Percentiles rank a stretch among this genome's conserved stretches.
Evolutionary conservation across 139 green algal genomes (phyloP).

Genomic region (Chlamydomonas schloesseri): DNA sequence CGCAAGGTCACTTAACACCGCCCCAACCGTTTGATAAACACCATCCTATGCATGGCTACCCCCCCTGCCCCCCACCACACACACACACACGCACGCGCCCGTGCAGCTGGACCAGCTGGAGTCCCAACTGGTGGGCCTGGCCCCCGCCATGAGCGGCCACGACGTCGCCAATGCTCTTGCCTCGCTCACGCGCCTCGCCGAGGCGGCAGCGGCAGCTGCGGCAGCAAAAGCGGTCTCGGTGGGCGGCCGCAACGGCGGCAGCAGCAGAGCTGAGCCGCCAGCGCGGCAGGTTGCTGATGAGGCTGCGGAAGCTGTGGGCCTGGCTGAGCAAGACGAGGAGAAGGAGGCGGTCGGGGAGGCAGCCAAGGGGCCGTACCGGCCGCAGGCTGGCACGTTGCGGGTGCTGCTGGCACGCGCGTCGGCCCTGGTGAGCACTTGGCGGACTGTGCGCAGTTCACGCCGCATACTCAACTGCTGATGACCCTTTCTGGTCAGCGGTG

Average conservation of each 20-base stretch:
- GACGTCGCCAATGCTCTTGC: slow-evolving; percentile 3
- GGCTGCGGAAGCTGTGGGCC: not conserved
- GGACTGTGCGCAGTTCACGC: too few species aligned
- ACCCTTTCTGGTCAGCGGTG: too few species aligned
- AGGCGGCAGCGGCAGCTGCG: too few species aligned
- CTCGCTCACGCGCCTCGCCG: not conserved
- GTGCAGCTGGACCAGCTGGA: not conserved
- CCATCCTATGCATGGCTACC: too few species aligned
- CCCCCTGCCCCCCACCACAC: too few species aligned
- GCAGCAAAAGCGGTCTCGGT: not conserved
- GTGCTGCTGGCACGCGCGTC: not conserved
- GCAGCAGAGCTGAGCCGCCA: too few species aligned
- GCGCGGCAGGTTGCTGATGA: too few species aligned
- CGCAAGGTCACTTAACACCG: too few species aligned
- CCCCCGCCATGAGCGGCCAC: not conserved
- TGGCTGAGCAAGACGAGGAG: not conserved
- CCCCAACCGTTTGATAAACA: too few species aligned
- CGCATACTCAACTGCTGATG: too few species aligned
- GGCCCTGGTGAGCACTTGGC: not conserved
- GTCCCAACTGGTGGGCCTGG: not conserved
- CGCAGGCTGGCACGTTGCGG: slow-evolving; percentile 2
- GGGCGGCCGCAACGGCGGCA: not conserved
- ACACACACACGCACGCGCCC: too few species aligned
- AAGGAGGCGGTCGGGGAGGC: not conserved
- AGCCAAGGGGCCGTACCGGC: not conserved